Percentiles rank a stretch among this genome's conserved stretches.
These are phyloP conservation scores for Diaporthe capsici DNA, from an alignment of 2,329 filamentous ascomycete genomes.

Conservation along the genomic window DNA sequence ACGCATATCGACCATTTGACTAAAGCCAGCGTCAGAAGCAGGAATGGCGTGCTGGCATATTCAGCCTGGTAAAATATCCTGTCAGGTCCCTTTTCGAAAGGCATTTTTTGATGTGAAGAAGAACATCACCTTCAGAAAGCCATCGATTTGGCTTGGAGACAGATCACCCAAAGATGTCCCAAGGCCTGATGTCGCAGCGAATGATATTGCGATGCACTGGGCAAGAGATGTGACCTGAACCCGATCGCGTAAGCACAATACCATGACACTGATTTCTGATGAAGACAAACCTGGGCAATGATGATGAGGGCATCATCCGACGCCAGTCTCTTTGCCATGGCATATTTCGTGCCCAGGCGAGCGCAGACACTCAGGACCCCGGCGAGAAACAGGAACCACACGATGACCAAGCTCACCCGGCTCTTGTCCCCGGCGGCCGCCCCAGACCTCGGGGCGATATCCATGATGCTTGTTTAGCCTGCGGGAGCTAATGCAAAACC, in stretches of 20 bases:
- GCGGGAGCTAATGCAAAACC: conserved; percentile 20
- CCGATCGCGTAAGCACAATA: not conserved
- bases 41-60: conserved; percentile 21
- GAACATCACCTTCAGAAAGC: conserved; percentile 8
- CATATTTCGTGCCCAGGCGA: conserved; percentile 28
- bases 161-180: not conserved
- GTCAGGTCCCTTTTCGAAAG: not conserved
- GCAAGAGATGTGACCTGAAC: conserved; percentile 3
- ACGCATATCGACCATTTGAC: conserved; percentile 33
- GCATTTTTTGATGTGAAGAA: no score
- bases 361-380: conserved; percentile 16
- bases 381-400: conserved; percentile 27
- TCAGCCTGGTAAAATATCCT: not conserved
- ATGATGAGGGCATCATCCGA: conserved; percentile 20
- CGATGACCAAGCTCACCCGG: conserved; percentile 14
- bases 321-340: conserved; percentile 20
- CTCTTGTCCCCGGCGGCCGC: conserved; percentile 14
- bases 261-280: rapidly evolving
- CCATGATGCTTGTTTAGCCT: not conserved
- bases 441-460: not conserved
- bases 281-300: not conserved
- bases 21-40: conserved; percentile 9
- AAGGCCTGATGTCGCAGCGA: conserved; percentile 15
- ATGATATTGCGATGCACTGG: conserved; percentile 15
- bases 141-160: not conserved